phyloP scores from a whole-genome alignment of 495 filamentous ascomycete species.

The Parmelia sp. region DNA sequence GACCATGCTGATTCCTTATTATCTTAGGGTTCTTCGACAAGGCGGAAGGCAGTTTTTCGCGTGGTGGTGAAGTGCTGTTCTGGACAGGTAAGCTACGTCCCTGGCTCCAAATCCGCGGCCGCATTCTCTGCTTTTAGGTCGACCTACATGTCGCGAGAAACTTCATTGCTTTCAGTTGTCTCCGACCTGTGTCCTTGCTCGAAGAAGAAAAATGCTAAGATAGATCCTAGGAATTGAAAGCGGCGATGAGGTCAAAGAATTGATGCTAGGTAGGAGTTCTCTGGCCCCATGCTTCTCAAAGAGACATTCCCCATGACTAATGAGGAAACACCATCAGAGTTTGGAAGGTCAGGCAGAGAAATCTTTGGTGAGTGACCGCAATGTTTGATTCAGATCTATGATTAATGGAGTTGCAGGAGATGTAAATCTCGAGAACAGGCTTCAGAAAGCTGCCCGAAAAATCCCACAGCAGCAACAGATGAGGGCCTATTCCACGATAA shows the following conservation, averaged over 20 bases:
- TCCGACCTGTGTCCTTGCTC: neutral
- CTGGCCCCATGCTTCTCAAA: neutral
- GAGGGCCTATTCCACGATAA: slow-evolving; percentile 56
- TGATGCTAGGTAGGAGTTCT: slow-evolving; percentile 55
- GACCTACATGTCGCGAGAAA: neutral
- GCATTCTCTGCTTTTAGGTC: neutral
- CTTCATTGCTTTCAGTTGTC: too few relatives aligned
- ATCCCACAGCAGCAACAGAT: slow-evolving; percentile 54
- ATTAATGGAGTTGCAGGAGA: neutral
- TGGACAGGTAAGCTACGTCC: slow-evolving; percentile 58
- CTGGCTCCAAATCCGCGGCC: neutral
- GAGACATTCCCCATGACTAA: neutral
- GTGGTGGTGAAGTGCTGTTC: slow-evolving; percentile 85
- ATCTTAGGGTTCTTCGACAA: slow-evolving; percentile 81
- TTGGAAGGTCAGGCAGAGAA: slow-evolving; percentile 71
- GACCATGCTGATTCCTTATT: neutral
- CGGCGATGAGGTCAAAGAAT: slow-evolving; percentile 74
- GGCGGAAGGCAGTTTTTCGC: slow-evolving; percentile 82
- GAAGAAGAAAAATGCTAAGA: neutral
- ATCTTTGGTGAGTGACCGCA: slow-evolving; percentile 65
- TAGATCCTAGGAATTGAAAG: slow-evolving; percentile 53
- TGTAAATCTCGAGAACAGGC: slow-evolving; percentile 78
- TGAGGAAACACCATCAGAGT: slow-evolving; percentile 38
- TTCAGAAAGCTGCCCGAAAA: slow-evolving; percentile 66
- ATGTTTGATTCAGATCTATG: neutral